phyloP scores from a whole-genome alignment of 805 yeast species.

The Lipomyces spencermartinsiae region DNA sequence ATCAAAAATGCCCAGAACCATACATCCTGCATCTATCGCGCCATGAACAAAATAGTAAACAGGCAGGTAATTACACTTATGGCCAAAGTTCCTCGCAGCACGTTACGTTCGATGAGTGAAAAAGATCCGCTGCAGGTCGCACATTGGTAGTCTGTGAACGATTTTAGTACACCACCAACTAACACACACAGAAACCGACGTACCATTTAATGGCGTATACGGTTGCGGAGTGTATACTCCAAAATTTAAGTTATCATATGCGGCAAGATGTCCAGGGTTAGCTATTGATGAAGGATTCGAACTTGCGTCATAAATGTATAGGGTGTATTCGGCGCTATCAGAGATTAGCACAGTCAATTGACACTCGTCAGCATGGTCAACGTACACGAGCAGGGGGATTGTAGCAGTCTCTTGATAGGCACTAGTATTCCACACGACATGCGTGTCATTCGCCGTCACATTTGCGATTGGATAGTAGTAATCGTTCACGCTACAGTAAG shows the following conservation, averaged over 20 bases:
- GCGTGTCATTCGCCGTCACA: constrained; percentile 43
- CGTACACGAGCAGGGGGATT: constrained; percentile 32
- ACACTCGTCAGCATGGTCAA: not conserved
- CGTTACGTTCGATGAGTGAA: constrained; percentile 20
- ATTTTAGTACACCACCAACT: not conserved
- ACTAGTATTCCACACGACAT: constrained; percentile 49
- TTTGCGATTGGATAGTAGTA: constrained; percentile 50
- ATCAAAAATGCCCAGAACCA: not conserved
- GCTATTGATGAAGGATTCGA: constrained; percentile 43
- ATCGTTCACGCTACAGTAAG: constrained; percentile 47
- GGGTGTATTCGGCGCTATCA: constrained; percentile 48
- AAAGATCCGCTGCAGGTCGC: constrained; percentile 30
- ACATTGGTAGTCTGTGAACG: constrained; percentile 20
- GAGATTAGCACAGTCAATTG: not conserved
- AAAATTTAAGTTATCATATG: constrained; percentile 43
- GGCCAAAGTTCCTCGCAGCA: constrained; percentile 17
- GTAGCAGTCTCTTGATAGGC: constrained; percentile 41
- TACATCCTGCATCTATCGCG: constrained; percentile 8
- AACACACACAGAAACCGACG: not conserved
- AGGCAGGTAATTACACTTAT: constrained; percentile 16
- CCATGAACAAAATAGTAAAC: constrained; percentile 21
- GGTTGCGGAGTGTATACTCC: constrained; percentile 50
- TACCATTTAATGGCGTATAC: constrained; percentile 42
- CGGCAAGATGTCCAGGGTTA: constrained; percentile 47
- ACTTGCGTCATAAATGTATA: constrained; percentile 47